Base-by-base conservation (phyloP, 2,329 filamentous ascomycete species). In the Endoconidiophora polonica region DNA sequence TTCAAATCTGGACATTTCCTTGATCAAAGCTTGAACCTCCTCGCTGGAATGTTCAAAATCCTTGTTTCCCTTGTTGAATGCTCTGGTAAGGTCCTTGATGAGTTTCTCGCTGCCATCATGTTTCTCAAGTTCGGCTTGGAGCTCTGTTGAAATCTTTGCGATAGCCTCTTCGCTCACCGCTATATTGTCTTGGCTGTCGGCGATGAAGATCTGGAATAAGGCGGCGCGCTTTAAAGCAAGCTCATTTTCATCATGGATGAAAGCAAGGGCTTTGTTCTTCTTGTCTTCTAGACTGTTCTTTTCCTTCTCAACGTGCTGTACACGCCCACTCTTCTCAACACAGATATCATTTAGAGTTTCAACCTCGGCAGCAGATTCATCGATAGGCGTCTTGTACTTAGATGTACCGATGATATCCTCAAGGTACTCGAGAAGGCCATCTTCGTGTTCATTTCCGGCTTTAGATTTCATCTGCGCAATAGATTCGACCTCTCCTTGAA, bases 401-500 rank as follows among this genome's bases (percentile, higher is more conserved):
- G 91, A 96, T 0, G 91, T 98, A 55, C 93, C 91, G 58, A 98
- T 96, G 54, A 98, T 98, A 60, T 98, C 91, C 63, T 98, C 91
- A 0, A 98, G 76, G 56, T 98, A 98, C 63, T 98, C 91, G 16
- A 98, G 72, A 3, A 98, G 74, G 10, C 91, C 91, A 59, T 98
- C 91, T 54, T 98, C 91, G 60, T 96, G 90, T 63, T 98, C 91
- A 58, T 86, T 90, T 40, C 76, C 81, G 3, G 93, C 91, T 64
- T 98, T 98, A 16, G 93, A 74, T 66, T 98, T 98, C 91, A 98
- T 98, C 65, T 96, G 91, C 5, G 91, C 90, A 61, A 98, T 98
- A 0, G 90, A 95, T 64, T 98, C 91, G 53, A 98, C 91, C 63
- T 98, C 91, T 60, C 91, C 91, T 64, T 98, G 91, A 9, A 98